Evolutionary conservation across 495 filamentous ascomycete species (phyloP), one percentile per base, ranked within the genome.

Genomic region (Chaetomium cochliodes): DNA sequence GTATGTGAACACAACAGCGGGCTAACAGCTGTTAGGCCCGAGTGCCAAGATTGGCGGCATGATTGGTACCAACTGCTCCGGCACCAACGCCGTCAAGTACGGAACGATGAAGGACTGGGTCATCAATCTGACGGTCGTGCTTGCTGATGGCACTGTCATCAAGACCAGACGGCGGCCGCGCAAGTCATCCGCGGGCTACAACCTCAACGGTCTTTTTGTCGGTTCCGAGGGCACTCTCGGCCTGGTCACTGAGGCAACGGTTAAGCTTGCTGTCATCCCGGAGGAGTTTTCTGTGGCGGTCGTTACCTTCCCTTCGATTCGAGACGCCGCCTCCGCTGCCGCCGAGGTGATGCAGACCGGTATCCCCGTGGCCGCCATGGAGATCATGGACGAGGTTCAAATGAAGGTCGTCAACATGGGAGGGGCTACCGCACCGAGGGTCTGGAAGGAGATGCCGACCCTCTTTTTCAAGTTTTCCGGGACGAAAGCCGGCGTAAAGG

Each of bases 81-180:
- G 90, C 3, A 93, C 90, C 9, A 92, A 93, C 70, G 90, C 90
- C 5, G 88, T 90, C 25, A 81, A 87, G 64, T 93, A 93, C 70
- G 90, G 90, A 0, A 92, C 90, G 8, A 93, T 93, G 90, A 90
- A 89, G 71, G 90, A 93, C 67, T 92, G 90, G 90, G 89, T 93
- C 28, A 83, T 93, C 65, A 90, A 90, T 67, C 75, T 93, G 49
- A 92, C 90, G 0, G 88, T 92, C 0, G 90, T 92, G 1, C 80
- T 93, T 15, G 88, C 89, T 12, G 90, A 92, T 72, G 90, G 90
- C 4, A 90, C 87, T 0, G 74, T 92, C 49, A 87, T 92, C 73
- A 92, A 92, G 77, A 93, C 90, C 1, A 79, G 85, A 50, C 85
- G 86, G 26, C 78, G 90, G 23, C 90, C 90, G 13, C 81, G 87